Base-by-base conservation (phyloP, 2,329 filamentous ascomycete species). In the Pseudogymnoascus sp. region DNA sequence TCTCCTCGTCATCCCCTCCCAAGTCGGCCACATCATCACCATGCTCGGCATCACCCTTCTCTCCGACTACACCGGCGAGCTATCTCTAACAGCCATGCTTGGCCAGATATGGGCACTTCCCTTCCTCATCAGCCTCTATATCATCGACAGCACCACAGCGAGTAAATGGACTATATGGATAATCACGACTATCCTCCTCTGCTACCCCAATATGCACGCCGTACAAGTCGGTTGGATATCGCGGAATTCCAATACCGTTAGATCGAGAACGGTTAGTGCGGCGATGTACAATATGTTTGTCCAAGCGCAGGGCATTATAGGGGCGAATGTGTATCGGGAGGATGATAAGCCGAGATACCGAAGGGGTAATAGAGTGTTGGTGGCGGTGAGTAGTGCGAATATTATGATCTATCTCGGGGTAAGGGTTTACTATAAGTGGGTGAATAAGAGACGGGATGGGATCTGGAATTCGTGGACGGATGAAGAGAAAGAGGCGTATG, bases 251-350 rank as follows among this genome's bases (percentile, higher is more conserved):
- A 85, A 86, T 67, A 79, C 81, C 0, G 84, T 89, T 8, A 79
- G 85, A 10, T 84, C 83, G 5, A 77, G 86, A 6, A 84, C 86
- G 1, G 84, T 90, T 1, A 83, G 84, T 0, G 82, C 84, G 0
- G 85, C 84, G 0, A 75, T 85, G n/a, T 88, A 88, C 73, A 88
- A 88, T 69, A 81, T 82, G 78, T 78, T 74, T 28, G 76, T 79
- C 1, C 79, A 81, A 68, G 74, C 76, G 0, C 74, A 75, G n/a
- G 74, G 72, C 0, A 77, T 81, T 34, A 78, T 69, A 11, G 64
- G 65, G 4, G 63, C 70, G 2, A 71, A 73, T 13, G 66, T 72
- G 14, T 83, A 83, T 66, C 74, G 79, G 5, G 73, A 79, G 3
- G 74, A 79, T 25, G 81, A 83, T 69, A 75, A 77, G 11, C 83